phyloP scores from a whole-genome alignment of 192 early-diverging fungal species.

The Coemansia sp. region DNA sequence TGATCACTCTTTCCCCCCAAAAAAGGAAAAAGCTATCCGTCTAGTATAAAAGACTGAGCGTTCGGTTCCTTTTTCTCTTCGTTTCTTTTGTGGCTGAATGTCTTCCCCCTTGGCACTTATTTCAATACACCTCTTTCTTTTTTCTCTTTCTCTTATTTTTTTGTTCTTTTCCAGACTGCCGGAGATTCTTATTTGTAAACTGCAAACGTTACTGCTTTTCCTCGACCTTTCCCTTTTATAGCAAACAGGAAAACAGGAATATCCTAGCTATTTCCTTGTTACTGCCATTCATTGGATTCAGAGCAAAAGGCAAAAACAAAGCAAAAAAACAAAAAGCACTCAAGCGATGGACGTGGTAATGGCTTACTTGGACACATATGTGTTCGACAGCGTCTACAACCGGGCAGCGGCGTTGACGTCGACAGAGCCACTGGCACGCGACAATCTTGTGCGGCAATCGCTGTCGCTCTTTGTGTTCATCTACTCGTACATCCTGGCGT shows the following conservation, averaged over 20 bases:
- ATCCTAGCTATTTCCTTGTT: background rate
- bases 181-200: no score
- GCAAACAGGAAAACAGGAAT: no score
- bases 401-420: slow-evolving; percentile 54
- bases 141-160: background rate
- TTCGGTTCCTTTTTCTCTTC: background rate
- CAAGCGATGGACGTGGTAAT: slow-evolving; percentile 68
- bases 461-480: slow-evolving; percentile 74
- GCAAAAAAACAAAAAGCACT: background rate
- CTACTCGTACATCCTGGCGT: slow-evolving; percentile 70
- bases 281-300: no score
- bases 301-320: background rate
- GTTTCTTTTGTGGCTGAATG: background rate
- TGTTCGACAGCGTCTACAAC: slow-evolving; percentile 66
- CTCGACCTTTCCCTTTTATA: no score
- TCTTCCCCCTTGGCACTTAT: background rate
- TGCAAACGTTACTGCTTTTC: no score
- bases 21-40: no score
- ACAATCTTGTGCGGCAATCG: slow-evolving; percentile 72
- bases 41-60: no score
- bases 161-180: no score
- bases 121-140: no score
- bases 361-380: slow-evolving; percentile 63
- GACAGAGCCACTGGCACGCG: slow-evolving; percentile 54
- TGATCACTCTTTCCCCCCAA: no score